Evolutionary conservation across 2,329 filamentous ascomycete species (phyloP).

Genomic region (Xylariaceae sp.): DNA sequence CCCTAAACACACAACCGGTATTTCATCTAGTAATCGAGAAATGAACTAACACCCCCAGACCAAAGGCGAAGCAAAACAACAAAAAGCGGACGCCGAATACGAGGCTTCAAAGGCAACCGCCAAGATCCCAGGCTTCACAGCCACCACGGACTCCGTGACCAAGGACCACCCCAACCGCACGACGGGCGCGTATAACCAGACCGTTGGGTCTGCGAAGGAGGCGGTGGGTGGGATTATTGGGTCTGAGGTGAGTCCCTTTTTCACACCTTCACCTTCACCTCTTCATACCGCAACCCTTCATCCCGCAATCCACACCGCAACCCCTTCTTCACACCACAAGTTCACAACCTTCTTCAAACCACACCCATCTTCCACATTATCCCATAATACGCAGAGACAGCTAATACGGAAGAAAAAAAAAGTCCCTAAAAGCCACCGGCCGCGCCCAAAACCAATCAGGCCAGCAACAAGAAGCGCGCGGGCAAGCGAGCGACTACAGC

Average conservation of each 20-base stretch:
- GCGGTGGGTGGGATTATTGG: conserved; percentile 70
- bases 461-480: conserved; percentile 74
- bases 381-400: too few relatives aligned
- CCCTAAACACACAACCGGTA: too few relatives aligned
- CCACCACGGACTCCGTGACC: conserved; percentile 64
- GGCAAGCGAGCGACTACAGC: conserved; percentile 71
- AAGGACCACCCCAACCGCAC: conserved; percentile 68
- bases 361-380: too few relatives aligned
- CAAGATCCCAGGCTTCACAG: conserved; percentile 67
- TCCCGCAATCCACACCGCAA: neutral
- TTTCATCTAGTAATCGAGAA: too few relatives aligned
- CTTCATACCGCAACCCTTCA: too few relatives aligned
- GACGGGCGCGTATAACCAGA: conserved; percentile 79
- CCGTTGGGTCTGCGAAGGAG: conserved; percentile 81
- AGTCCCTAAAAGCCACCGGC: conserved; percentile 67
- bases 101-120: conserved; percentile 68
- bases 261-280: too few relatives aligned
- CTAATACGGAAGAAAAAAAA: too few relatives aligned
- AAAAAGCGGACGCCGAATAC: conserved; percentile 61
- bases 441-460: conserved; percentile 74
- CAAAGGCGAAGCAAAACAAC: conserved; percentile 60
- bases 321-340: too few relatives aligned
- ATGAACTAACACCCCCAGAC: conserved; percentile 37
- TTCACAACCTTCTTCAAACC: too few relatives aligned
- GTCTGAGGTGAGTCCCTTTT: conserved; percentile 50